These are phyloP conservation scores for Sordariomycetes sp. DNA, from an alignment of 2,329 filamentous ascomycete genomes.

Conservation along the genomic window DNA sequence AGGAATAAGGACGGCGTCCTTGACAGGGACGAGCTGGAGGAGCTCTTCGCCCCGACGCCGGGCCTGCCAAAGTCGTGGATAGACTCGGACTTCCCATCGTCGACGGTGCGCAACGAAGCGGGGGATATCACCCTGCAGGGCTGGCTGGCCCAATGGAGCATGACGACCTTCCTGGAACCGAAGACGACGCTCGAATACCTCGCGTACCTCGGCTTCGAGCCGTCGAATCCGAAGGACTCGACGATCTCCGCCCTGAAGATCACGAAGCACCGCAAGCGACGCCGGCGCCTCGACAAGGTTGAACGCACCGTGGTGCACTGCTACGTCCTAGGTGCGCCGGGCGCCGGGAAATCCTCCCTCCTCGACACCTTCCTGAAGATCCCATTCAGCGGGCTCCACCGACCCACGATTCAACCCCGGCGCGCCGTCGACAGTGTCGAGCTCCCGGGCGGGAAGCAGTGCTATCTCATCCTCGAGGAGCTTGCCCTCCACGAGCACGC, in stretches of 20 bases:
- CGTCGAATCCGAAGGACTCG: constrained; percentile 60
- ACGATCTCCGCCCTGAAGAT: constrained; percentile 82
- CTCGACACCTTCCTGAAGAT: constrained; percentile 86
- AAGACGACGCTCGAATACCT: constrained; percentile 94
- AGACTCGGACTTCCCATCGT: constrained; percentile 82
- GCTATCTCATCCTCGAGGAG: constrained; percentile 91
- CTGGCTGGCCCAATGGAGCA: constrained; percentile 98
- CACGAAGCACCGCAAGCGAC: constrained; percentile 81
- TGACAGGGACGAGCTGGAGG: constrained; percentile 73
- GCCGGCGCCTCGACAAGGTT: constrained; percentile 70
- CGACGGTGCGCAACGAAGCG: constrained; percentile 88
- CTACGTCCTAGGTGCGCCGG: constrained; percentile 78
- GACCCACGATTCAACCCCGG: constrained; percentile 88
- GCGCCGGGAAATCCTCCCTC: constrained; percentile 83
- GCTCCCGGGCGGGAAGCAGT: constrained; percentile 89
- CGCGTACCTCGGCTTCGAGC: constrained; percentile 91
- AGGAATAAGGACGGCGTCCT: constrained; percentile 95
- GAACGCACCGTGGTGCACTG: constrained; percentile 92
- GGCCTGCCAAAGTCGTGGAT: constrained; percentile 80
- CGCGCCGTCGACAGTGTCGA: constrained; percentile 95
- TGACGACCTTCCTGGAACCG: constrained; percentile 95
- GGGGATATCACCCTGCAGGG: constrained; percentile 93
- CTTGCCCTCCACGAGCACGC: constrained; percentile 92
- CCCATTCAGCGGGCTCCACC: constrained; percentile 73
- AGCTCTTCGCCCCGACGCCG: constrained; percentile 86